Evolutionary conservation across 2,329 filamentous ascomycete species (phyloP), one percentile per base, ranked within the genome.

Genomic region (Tolypocladium cylindrosporum): DNA sequence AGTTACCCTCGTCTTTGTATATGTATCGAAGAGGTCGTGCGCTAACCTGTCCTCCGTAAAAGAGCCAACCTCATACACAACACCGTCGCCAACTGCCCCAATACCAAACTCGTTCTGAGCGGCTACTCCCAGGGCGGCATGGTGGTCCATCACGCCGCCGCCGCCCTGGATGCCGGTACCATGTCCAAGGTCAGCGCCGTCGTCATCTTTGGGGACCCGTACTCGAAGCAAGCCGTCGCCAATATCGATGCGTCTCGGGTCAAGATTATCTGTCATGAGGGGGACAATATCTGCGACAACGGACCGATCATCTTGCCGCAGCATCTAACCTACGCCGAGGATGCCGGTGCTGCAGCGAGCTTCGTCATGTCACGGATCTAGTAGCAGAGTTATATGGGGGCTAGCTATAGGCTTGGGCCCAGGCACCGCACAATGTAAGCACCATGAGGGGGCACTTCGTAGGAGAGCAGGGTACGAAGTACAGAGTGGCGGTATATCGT

Each of bases 11-110:
- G 9, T 10, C 39, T 9, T 21, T 3, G 3, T 31, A 9, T 24
- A 24, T 41, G 24, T 3, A 16, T 31, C 5, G 9, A 19, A 52
- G 11, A 36, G n/a, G 14, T 7, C n/a, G n/a, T n/a, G 7, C 1
- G 3, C 52, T 37, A 45, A 39, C 58, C 19, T 36, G 31, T 13
- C 10, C 48, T 3, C 13, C 19, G n/a, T 19, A 36, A 52, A 19
- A 74, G 76, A 68, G 73, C 75, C 45, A 63, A 71, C 16, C 57
- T 64, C 27, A 61, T 67, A 36, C 61, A 52, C n/a, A 52, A 69
- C 24, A 72, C 73, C 4, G 63, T 68, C 36, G 61, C 64, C 3
- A 58, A 65, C 21, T 68, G 66, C 55, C 66, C 64, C 24, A 56
- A 61, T 34, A 63, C 66, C n/a, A 60, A 62, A 40, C 52, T 68